Conservation (phyloP, 148 eudicot genomes). For the Rhododendron griersonianum region DNA sequence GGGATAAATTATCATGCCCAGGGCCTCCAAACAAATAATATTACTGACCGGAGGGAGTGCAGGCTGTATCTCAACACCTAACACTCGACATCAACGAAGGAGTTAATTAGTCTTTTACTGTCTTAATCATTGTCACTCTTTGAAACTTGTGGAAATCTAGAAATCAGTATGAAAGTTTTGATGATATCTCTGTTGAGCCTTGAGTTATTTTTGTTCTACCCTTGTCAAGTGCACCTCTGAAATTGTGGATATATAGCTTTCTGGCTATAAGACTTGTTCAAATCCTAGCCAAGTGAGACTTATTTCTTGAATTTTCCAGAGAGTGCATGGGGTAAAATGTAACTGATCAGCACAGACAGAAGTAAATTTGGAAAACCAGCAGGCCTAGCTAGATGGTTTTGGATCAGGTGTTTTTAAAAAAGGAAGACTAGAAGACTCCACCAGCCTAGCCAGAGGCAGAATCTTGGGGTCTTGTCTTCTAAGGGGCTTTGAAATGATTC, state of each 20-base stretch:
- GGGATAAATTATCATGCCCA: not conserved
- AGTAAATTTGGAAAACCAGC: not conserved
- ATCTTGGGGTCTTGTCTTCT: not conserved
- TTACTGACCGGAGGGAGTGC: not conserved
- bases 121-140: not conserved
- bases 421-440: not conserved
- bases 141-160: not conserved
- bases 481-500: not conserved
- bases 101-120: not conserved
- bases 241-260: not conserved
- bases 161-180: not conserved
- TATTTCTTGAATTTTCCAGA: not conserved
- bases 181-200: not conserved
- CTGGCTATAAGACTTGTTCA: not conserved
- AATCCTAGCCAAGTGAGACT: not conserved
- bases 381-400: not conserved
- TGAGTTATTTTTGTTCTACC: not conserved
- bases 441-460: not conserved
- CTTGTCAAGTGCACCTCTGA: not conserved
- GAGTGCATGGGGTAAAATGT: not conserved
- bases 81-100: not conserved
- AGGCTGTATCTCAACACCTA: not conserved
- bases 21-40: not conserved
- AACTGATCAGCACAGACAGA: not conserved
- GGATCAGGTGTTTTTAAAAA: not conserved